Conservation (phyloP, 768 basidiomycete species). For the Boletus sp. region DNA sequence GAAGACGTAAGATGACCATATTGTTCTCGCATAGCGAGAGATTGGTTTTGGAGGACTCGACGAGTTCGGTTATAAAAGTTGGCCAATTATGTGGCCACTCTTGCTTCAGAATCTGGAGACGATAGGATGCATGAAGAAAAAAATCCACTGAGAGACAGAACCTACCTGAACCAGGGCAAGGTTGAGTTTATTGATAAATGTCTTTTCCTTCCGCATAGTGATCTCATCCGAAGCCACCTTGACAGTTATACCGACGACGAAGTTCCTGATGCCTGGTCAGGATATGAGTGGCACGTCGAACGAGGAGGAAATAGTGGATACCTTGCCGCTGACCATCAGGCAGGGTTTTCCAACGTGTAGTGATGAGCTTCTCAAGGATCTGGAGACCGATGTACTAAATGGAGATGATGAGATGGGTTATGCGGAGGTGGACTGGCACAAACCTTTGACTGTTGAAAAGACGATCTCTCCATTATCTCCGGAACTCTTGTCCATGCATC, state of each 20-base stretch:
- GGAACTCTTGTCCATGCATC: constrained; percentile 98
- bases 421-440: background rate
- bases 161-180: constrained; percentile 90
- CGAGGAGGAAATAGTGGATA: constrained; percentile 23
- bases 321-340: constrained; percentile 94
- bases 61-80: constrained; percentile 93
- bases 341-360: constrained; percentile 92
- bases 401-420: constrained; percentile 13
- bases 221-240: constrained; percentile 91
- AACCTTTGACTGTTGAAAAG: constrained; percentile 85
- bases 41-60: constrained; percentile 95
- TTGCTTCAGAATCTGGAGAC: constrained; percentile 87
- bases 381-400: constrained; percentile 91
- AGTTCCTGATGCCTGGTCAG: constrained; percentile 84
- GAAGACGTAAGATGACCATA: constrained; percentile 94
- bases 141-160: background rate
- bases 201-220: constrained; percentile 87
- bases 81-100: constrained; percentile 99
- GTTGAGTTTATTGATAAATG: constrained; percentile 94
- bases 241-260: constrained; percentile 89
- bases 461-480: constrained; percentile 81
- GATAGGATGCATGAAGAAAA: constrained; percentile 4
- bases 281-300: constrained; percentile 10
- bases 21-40: constrained; percentile 98
- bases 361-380: constrained; percentile 94